These are phyloP conservation scores for Porpolomopsis calyptriformis DNA, from an alignment of 768 basidiomycete species.

Conservation along the genomic window DNA sequence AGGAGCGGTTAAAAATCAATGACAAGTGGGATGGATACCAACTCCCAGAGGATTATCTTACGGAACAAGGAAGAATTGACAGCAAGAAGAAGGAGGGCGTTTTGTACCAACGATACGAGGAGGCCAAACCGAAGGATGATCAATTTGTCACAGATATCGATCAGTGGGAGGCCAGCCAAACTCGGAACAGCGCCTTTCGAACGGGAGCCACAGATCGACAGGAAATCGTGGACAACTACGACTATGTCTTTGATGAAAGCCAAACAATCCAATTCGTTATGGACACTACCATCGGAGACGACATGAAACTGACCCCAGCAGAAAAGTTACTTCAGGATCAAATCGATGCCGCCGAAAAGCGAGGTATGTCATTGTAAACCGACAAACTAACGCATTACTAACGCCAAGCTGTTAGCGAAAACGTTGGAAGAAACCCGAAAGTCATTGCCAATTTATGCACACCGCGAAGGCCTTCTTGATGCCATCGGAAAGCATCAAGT, in stretches of 20 bases:
- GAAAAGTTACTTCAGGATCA: slow-evolving; percentile 79
- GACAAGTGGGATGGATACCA: slow-evolving; percentile 95
- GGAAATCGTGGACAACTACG: slow-evolving; percentile 76
- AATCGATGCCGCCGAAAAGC: slow-evolving; percentile 84
- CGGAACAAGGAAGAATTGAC: slow-evolving; percentile 97
- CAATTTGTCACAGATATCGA: slow-evolving; percentile 96
- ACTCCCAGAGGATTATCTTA: slow-evolving; percentile 95
- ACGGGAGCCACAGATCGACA: slow-evolving; percentile 87
- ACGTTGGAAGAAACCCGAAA: slow-evolving; percentile 91
- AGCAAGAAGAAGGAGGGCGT: slow-evolving; percentile 91
- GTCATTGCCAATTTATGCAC: slow-evolving; percentile 83
- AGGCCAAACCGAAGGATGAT: slow-evolving; percentile 83
- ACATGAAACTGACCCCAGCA: slow-evolving; percentile 64
- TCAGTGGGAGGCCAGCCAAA: slow-evolving; percentile 94
- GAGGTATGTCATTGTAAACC: slow-evolving; percentile 42
- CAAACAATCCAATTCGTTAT: slow-evolving; percentile 95
- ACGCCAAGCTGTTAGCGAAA: slow-evolving; percentile 40
- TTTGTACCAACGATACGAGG: slow-evolving; percentile 90
- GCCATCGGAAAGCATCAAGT: slow-evolving; percentile 90
- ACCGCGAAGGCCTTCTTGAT: slow-evolving; percentile 77
- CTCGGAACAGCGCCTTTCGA: slow-evolving; percentile 78
- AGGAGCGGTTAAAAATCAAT: slow-evolving; percentile 87
- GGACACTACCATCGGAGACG: slow-evolving; percentile 63
- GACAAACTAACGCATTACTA: slow-evolving; percentile 1
- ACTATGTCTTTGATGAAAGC: slow-evolving; percentile 97